Conservation (phyloP, 768 basidiomycete species). For the Termitomyces sp. region DNA sequence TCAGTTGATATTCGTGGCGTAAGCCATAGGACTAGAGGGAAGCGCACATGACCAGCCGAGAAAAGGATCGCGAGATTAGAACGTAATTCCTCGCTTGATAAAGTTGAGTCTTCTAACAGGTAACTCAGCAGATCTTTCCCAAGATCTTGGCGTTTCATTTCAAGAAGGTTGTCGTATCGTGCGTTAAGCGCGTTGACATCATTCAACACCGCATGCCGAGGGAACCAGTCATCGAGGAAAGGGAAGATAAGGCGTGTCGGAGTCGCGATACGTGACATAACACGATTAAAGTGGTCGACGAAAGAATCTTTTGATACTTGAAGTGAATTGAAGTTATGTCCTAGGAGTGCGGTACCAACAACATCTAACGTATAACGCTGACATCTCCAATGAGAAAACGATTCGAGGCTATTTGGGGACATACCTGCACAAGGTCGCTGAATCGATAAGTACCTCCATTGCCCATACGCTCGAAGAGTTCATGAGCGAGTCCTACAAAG, state of each 20-base stretch:
- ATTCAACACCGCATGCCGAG: constrained; percentile 22
- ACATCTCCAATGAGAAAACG: not conserved
- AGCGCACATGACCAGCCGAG: constrained; percentile 31
- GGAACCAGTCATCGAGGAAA: constrained; percentile 22
- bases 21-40: not conserved
- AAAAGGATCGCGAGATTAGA: constrained; percentile 33
- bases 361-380: constrained; percentile 30
- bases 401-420: not conserved
- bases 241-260: constrained; percentile 27
- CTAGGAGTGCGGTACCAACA: constrained; percentile 29
- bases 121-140: constrained; percentile 30
- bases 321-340: constrained; percentile 32
- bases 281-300: constrained; percentile 28
- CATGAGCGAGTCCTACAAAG: constrained; percentile 23
- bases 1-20: not conserved
- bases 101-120: constrained; percentile 25
- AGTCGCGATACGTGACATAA: constrained; percentile 29
- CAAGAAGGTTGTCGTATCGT: constrained; percentile 20
- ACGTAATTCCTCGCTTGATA: constrained; percentile 27
- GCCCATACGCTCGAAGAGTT: constrained; percentile 26
- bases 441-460: constrained; percentile 21
- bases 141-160: constrained; percentile 22
- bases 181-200: constrained; percentile 24
- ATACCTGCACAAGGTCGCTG: constrained; percentile 20
- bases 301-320: constrained; percentile 24